Conservation (phyloP, 1,139 yeast genomes). For the Taiozyma onychis region DNA sequence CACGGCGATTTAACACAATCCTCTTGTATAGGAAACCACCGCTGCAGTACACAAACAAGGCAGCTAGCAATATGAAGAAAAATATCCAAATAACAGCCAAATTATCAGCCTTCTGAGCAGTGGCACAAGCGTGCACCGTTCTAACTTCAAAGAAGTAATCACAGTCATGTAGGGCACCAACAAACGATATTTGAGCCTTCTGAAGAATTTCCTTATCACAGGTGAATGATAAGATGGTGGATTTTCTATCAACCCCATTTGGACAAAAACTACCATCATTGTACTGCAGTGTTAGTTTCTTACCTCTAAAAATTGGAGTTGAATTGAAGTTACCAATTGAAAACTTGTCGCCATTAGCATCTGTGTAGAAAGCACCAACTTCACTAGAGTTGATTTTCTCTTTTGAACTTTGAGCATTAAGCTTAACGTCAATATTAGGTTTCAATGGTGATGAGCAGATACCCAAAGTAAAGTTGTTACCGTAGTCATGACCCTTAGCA, state of each 20-base stretch:
- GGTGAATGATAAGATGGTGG: conserved; percentile 66
- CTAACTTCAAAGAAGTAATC: conserved; percentile 80
- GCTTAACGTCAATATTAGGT: conserved; percentile 26
- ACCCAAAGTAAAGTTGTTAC: conserved; percentile 72
- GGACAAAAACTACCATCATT: conserved; percentile 68
- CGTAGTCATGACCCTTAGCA: conserved; percentile 66
- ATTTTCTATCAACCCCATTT: conserved; percentile 43
- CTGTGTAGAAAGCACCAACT: conserved; percentile 67
- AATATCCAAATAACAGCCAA: conserved; percentile 58
- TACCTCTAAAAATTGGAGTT: conserved; percentile 63
- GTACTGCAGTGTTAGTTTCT: conserved; percentile 66
- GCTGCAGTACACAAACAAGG: conserved; percentile 47
- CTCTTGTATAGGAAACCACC: conserved; percentile 48
- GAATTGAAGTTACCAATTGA: conserved; percentile 65
- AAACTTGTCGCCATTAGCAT: conserved; percentile 41
- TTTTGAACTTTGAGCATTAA: conserved; percentile 27
- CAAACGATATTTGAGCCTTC: conserved; percentile 62
- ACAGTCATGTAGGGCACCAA: conserved; percentile 73
- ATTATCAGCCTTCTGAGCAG: conserved; percentile 41
- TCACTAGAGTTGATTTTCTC: conserved; percentile 42
- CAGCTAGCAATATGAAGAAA: conserved; percentile 46
- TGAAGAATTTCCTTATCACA: conserved; percentile 73
- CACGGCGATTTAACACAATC: conserved; percentile 26
- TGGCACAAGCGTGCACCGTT: conserved; percentile 86
- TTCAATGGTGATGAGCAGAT: conserved; percentile 66